Base-by-base conservation (phyloP, 352 stramenopile species). In the Saprolegnia parasitica region DNA sequence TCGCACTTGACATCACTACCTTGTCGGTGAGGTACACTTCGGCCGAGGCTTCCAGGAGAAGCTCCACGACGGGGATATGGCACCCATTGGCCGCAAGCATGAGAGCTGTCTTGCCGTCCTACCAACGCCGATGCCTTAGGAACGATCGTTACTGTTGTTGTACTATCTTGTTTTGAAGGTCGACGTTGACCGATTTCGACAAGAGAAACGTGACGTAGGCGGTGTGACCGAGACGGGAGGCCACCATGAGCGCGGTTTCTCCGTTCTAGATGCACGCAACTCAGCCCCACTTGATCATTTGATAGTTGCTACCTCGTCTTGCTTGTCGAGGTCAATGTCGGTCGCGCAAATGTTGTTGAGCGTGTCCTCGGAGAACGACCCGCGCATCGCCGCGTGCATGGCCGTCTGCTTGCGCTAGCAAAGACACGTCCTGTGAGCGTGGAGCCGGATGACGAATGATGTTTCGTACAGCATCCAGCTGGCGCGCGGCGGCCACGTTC, bases 211-310 rank as follows among this genome's bases (percentile, higher is more conserved):
- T 9, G 20, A 62, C 32, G 32, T 62, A n/a, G 18, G 4, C 35
- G 35, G 5, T n/a, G 8, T 8, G 32, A 18, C 55, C 18, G 20
- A 13, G 18, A 10, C 29, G 26, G 23, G 55, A 3, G 32, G 55
- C 55, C 20, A 61, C 26, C 24, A 61, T 61, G 23, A 61, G 55
- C 16, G 55, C 55, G 6, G 55, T 61, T 4, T 45, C 35, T 10
- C 55, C 55, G 10, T 61, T 11, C 55, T 61, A 35, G 3, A 35
- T 6, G 29, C 2, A 6, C 29, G 29, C 2, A 5, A 35, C n/a
- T n/a, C 29, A 6, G 29, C 2, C n/a, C n/a, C n/a, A n/a, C n/a
- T n/a, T n/a, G 29, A 35, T n/a, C n/a, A n/a, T n/a, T n/a, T 2
- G 5, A 5, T 5, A 5, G 29, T 5, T 23, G 29, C 29, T 61